A percentile compares a stretch with the other conserved stretches of the same genome.
phyloP scores from a whole-genome alignment of 2,329 filamentous ascomycete genomes.

The Dichotomopilus funicola region DNA sequence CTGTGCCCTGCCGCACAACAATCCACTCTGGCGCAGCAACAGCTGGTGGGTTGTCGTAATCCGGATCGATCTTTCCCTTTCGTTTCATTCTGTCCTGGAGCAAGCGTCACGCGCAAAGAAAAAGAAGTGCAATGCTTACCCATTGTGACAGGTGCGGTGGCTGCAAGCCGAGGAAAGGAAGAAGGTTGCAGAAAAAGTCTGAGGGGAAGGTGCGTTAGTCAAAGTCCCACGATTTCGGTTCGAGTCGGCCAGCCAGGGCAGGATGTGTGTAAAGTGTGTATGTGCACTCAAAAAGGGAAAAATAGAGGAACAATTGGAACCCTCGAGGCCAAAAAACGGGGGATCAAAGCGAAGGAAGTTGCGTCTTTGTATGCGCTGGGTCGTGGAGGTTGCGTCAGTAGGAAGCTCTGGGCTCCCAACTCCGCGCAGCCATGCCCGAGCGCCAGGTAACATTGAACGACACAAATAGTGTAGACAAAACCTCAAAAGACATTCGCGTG shows the following conservation, averaged over 20 bases:
- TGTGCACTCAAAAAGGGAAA: not conserved
- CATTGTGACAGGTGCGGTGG: conserved; percentile 34
- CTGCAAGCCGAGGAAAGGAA: conserved; percentile 12
- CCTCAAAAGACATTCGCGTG: too few species aligned
- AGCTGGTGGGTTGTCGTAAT: conserved; percentile 16
- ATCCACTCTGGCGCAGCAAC: not conserved
- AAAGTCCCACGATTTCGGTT: conserved; percentile 1
- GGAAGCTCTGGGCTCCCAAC: too few species aligned
- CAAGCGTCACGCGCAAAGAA: conserved; percentile 19
- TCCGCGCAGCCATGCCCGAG: too few species aligned
- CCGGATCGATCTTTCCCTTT: conserved; percentile 14
- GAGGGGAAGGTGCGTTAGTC: conserved; percentile 24
- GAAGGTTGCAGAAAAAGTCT: conserved; percentile 3
- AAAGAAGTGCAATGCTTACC: conserved; percentile 37
- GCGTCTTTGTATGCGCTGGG: too few species aligned
- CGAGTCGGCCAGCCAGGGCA: not conserved
- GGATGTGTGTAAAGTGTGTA: not conserved
- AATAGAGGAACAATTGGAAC: too few species aligned
- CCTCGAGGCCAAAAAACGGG: too few species aligned
- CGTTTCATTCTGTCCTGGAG: conserved; percentile 12
- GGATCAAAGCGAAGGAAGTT: too few species aligned
- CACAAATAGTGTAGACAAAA: too few species aligned
- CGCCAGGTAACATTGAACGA: too few species aligned
- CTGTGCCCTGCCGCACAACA: too few species aligned
- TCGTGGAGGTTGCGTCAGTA: too few species aligned